Percentiles rank a stretch among this genome's conserved stretches.
These are phyloP conservation scores for Saccharomyces jurei DNA, from an alignment of 805 yeast genomes.

Conservation along the genomic window DNA sequence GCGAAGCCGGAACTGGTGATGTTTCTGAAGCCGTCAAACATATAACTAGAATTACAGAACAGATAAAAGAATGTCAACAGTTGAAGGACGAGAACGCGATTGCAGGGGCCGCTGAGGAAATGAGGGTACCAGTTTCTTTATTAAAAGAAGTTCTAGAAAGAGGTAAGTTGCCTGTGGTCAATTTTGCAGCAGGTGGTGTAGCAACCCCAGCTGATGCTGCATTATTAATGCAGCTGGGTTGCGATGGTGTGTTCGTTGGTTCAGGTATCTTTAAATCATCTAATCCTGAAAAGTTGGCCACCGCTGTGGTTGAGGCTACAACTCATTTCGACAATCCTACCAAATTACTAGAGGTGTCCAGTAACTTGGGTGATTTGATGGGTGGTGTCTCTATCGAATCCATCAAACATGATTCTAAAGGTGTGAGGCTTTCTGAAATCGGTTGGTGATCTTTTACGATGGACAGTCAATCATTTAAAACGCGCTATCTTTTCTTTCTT, in stretches of 20 bases:
- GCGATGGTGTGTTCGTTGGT: conserved; percentile 69
- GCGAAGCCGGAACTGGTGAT: conserved; percentile 85
- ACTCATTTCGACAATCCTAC: conserved; percentile 58
- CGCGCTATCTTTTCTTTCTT: not conserved
- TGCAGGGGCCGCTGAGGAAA: conserved; percentile 42
- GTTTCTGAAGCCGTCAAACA: conserved; percentile 73
- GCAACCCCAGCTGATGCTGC: conserved; percentile 86
- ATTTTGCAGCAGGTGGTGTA: conserved; percentile 81
- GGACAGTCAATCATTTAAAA: not conserved
- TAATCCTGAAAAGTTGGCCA: conserved; percentile 65
- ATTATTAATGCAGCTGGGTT: conserved; percentile 65
- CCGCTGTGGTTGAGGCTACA: conserved; percentile 73
- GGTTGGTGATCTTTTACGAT: conserved; percentile 37
- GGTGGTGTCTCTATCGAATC: conserved; percentile 56
- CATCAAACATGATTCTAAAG: conserved; percentile 31
- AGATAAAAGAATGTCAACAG: conserved; percentile 35
- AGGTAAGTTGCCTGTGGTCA: conserved; percentile 69
- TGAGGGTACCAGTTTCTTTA: conserved; percentile 49
- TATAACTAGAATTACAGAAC: conserved; percentile 49
- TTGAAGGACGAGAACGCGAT: conserved; percentile 38
- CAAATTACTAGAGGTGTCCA: conserved; percentile 54
- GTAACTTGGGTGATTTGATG: conserved; percentile 70
- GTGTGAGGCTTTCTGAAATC: conserved; percentile 35
- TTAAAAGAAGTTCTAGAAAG: conserved; percentile 36
- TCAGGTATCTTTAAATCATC: conserved; percentile 72